Evolutionary conservation across 352 stramenopile genomes (phyloP).

Genomic region (Globisporangium alternatum): DNA sequence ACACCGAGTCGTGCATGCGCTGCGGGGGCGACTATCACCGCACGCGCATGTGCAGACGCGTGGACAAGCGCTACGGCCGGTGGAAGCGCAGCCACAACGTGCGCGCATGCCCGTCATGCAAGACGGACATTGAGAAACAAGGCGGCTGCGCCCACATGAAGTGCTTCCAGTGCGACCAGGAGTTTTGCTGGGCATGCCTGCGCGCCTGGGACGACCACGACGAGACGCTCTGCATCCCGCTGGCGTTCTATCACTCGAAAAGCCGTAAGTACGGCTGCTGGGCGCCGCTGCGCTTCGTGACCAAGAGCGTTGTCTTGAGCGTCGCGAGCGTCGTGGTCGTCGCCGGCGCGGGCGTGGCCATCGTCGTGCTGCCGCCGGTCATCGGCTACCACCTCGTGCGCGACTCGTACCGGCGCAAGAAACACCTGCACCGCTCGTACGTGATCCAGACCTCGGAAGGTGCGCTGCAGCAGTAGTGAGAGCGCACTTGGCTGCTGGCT

Average conservation of each 20-base stretch:
- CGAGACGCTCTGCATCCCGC: conserved; percentile 67
- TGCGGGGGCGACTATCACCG: conserved; percentile 62
- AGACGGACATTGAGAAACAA: conserved; percentile 76
- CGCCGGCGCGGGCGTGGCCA: conserved; percentile 54
- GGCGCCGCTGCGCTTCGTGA: conserved; percentile 61
- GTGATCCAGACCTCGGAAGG: conserved; percentile 20
- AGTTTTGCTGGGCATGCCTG: conserved; percentile 85
- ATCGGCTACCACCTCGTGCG: conserved; percentile 59
- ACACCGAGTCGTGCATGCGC: conserved; percentile 63
- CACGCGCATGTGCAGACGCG: conserved; percentile 46
- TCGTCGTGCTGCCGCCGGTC: conserved; percentile 67
- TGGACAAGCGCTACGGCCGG: conserved; percentile 59
- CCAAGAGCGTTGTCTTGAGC: conserved; percentile 61
- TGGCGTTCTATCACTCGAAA: conserved; percentile 68
- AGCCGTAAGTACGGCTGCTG: conserved; percentile 62
- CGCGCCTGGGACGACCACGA: conserved; percentile 66
- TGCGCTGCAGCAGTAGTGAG: neutral
- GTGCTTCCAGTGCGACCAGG: conserved; percentile 80
- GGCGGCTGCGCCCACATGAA: conserved; percentile 86
- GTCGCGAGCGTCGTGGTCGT: conserved; percentile 49
- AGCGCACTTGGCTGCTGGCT: neutral
- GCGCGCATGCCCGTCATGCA: conserved; percentile 64
- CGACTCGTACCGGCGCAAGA: conserved; percentile 38
- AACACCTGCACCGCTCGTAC: conserved; percentile 36
- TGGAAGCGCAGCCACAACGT: conserved; percentile 77